Evolutionary conservation across 371 early-diverging fungal species (phyloP), one percentile per base, ranked within the genome.

Genomic region (Actinomucor elegans): DNA sequence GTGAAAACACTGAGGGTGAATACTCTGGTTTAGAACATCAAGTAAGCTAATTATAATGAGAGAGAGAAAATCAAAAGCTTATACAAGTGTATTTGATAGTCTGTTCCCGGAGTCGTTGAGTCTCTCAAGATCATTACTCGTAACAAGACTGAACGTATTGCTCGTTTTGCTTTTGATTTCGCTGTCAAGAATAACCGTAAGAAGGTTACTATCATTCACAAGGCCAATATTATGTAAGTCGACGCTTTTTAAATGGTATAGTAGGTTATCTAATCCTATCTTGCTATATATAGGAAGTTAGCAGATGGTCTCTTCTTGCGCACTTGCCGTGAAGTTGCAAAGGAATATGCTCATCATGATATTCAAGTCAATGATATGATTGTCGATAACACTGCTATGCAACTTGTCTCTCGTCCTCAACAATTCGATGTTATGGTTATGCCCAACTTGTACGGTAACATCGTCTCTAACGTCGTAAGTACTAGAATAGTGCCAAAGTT

Each of bases 1-100:
- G 98, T 80, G 98, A 98, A 70, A 98, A 98, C 84, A 98, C 97
- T 37, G 98, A 98, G 79, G 98, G 98, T 63, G 97, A 96, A 80
- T 98, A 98, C 83, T 89, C 94, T 69, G 98, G 98, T 28, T 83
- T 95, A 48, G 98, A 98, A 76, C 98, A 98, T 81, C 87, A 92
- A 52, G 70, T 70, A 61, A 57, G 7, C 10, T 37, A 8, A 12
- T 17, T 17, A 20, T n/a, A n/a, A n/a, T n/a, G n/a, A n/a, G n/a
- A n/a, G n/a, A n/a, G n/a, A n/a, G n/a, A n/a, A n/a, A n/a, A n/a
- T n/a, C n/a, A n/a, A n/a, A n/a, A n/a, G n/a, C n/a, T 5, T 23
- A 20, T 38, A 41, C 26, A 24, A 24, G 26, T 26, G 24, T 26
- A 21, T 10, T 32, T 24, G 12, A 5, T 54, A 67, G 90, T 93